These are phyloP conservation scores for Pelargonium fulgidum DNA, from an alignment of 441 rosid genomes.

Conservation along the genomic window DNA sequence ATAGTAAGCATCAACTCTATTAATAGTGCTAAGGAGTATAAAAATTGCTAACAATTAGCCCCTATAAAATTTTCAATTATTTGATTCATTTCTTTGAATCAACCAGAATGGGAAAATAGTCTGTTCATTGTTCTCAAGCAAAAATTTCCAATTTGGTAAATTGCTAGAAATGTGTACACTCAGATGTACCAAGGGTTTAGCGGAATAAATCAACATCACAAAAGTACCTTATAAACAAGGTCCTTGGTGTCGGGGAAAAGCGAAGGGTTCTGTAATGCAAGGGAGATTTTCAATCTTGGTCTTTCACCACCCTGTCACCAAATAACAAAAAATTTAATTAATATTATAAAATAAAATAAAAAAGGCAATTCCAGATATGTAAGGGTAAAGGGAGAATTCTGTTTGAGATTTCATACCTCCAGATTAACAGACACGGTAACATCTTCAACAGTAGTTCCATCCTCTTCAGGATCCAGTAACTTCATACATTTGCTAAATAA, in stretches of 20 bases:
- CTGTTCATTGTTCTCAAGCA: background rate
- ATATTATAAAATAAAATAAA: conserved; percentile 18
- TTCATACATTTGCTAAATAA: conserved; percentile 42
- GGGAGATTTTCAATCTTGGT: conserved; percentile 43
- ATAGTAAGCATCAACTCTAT: background rate
- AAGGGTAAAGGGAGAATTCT: background rate
- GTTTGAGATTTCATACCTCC: conserved; percentile 41
- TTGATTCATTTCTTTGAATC: conserved; percentile 5
- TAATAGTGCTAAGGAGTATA: background rate
- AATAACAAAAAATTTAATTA: background rate
- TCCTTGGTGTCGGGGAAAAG: conserved; percentile 48
- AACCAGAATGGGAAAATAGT: conserved; percentile 5
- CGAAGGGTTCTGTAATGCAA: conserved; percentile 33
- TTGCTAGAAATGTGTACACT: background rate
- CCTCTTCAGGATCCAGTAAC: conserved; percentile 28
- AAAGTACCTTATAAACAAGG: conserved; percentile 64
- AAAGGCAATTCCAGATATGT: conserved; percentile 11
- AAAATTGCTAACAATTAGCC: background rate
- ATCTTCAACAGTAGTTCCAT: conserved; percentile 35
- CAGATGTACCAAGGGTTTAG: background rate
- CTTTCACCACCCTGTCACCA: conserved; percentile 66
- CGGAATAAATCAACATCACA: background rate
- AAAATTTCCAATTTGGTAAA: background rate
- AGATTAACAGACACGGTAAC: conserved; percentile 44
- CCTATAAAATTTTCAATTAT: background rate